A percentile compares a stretch with the other conserved stretches of the same genome.
These are phyloP conservation scores for Mucor indicus DNA, from an alignment of 371 early-diverging fungal species.

Conservation along the genomic window DNA sequence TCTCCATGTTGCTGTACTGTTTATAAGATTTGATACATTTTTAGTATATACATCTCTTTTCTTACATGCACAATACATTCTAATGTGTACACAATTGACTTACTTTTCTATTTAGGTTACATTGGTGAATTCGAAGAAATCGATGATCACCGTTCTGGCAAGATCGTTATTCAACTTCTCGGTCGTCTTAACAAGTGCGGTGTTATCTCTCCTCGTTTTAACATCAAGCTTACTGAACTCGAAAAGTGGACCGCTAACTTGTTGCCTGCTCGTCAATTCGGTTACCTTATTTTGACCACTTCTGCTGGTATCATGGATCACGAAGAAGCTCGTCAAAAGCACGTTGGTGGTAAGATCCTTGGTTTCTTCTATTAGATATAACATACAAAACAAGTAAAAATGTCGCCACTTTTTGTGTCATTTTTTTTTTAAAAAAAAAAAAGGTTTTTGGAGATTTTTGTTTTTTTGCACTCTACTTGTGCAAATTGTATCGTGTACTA, in stretches of 20 bases:
- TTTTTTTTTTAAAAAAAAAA: no score
- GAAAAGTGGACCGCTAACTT: slow-evolving; percentile 98
- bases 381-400: no score
- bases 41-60: no score
- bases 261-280: slow-evolving; percentile 99
- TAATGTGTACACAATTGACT: no score
- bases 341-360: slow-evolving; percentile 99
- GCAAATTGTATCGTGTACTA: no score
- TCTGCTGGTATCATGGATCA: slow-evolving; percentile 99
- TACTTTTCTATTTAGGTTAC: slow-evolving; percentile 84
- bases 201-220: slow-evolving; percentile 99
- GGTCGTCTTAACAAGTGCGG: slow-evolving; percentile 99
- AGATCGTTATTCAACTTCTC: slow-evolving; percentile 98
- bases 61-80: no score
- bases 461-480: no score
- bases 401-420: no score
- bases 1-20: slow-evolving; percentile 14
- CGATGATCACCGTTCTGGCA: slow-evolving; percentile 99
- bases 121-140: slow-evolving; percentile 99
- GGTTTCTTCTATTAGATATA: slow-evolving; percentile 83
- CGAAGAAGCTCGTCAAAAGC: slow-evolving; percentile 98
- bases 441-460: no score
- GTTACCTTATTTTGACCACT: slow-evolving; percentile 96
- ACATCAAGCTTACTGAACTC: slow-evolving; percentile 91
- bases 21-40: slow-evolving; percentile 17